A percentile compares a stretch with the other conserved stretches of the same genome.
These are phyloP conservation scores for Arthroderma uncinatum DNA, from an alignment of 2,329 filamentous ascomycete genomes.

Conservation along the genomic window DNA sequence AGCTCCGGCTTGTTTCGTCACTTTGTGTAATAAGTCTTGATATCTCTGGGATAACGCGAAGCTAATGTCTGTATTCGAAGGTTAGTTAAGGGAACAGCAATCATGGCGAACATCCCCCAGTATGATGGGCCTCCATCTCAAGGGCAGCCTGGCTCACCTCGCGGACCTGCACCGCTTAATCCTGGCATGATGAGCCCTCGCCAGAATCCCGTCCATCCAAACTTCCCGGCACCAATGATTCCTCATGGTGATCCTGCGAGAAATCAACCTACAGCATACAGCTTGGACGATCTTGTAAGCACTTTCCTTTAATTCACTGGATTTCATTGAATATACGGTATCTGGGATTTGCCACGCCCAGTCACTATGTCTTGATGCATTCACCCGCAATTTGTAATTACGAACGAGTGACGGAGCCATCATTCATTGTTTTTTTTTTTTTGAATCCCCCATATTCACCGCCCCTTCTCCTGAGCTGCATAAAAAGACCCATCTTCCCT, in stretches of 20 bases:
- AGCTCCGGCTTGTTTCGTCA: no score
- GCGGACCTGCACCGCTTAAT: neutral
- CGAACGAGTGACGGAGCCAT: neutral
- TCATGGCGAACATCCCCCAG: neutral
- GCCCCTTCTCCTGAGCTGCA: neutral
- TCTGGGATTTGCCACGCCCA: neutral
- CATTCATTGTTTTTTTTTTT: neutral
- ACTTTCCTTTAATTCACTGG: neutral
- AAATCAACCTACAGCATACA: neutral
- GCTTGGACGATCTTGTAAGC: neutral
- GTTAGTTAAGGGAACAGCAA: no score
- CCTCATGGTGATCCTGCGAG: neutral
- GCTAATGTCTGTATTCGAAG: no score
- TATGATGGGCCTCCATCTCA: neutral
- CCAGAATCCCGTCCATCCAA: neutral
- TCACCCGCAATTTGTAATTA: neutral
- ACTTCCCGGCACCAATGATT: neutral
- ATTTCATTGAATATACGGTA: neutral
- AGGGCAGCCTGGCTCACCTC: neutral
- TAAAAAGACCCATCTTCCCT: conserved; percentile 3
- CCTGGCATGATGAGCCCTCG: neutral
- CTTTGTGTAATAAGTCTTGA: no score
- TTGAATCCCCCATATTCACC: neutral
- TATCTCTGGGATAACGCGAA: no score
- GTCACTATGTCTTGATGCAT: conserved; percentile 4